Evolutionary conservation across 1,284 basidiomycete species (phyloP).

Genomic region (Spongiforma sp.): DNA sequence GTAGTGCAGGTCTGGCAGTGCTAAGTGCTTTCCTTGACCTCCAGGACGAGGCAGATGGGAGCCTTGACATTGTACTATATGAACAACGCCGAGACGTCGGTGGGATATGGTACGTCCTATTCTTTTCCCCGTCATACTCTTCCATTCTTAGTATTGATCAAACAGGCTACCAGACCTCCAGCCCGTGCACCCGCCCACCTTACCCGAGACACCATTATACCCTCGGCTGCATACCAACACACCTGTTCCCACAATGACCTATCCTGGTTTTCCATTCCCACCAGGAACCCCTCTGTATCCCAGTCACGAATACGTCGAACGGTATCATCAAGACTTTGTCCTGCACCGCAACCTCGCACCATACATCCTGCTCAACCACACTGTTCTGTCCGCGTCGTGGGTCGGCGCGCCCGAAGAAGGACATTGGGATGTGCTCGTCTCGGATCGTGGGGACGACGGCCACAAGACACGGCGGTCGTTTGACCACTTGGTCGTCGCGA

Average conservation of each 20-base stretch:
- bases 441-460: constrained; percentile 22
- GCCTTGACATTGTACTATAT: constrained; percentile 56
- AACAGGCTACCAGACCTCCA: constrained; percentile 51
- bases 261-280: constrained; percentile 55
- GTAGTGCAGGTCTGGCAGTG: no score
- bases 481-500: constrained; percentile 60
- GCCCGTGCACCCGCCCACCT: constrained; percentile 45
- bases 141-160: background rate
- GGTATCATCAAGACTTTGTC: constrained; percentile 53
- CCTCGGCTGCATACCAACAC: constrained; percentile 58
- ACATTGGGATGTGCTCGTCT: constrained; percentile 52
- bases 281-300: constrained; percentile 56
- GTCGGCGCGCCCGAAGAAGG: constrained; percentile 45
- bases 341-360: constrained; percentile 43
- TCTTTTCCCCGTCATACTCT: no score
- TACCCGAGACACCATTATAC: constrained; percentile 61
- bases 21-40: no score
- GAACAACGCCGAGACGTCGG: constrained; percentile 57
- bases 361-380: constrained; percentile 50
- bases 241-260: constrained; percentile 58
- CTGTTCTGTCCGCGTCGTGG: constrained; percentile 53
- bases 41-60: no score
- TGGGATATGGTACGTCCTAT: no score
- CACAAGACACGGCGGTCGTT: constrained; percentile 34
- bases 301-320: constrained; percentile 48